phyloP scores from a whole-genome alignment of 1,139 yeast species.

The Candida anutae region DNA sequence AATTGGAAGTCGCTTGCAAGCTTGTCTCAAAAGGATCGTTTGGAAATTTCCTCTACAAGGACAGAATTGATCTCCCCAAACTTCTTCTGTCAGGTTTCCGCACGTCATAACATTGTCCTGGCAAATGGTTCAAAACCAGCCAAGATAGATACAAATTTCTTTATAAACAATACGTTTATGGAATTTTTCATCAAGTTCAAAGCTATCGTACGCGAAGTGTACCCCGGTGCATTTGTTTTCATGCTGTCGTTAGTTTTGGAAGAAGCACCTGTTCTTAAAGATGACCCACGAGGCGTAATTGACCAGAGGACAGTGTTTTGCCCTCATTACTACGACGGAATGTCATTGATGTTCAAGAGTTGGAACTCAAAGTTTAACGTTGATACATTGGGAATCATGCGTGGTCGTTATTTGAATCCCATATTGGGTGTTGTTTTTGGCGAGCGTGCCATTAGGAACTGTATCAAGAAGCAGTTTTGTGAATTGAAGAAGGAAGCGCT shows the following conservation, averaged over 20 bases:
- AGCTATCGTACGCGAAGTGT: slow-evolving; percentile 35
- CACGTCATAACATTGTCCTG: slow-evolving; percentile 15
- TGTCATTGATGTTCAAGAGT: slow-evolving; percentile 81
- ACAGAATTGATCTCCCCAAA: slow-evolving; percentile 24
- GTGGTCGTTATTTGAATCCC: slow-evolving; percentile 70
- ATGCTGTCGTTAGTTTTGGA: slow-evolving; percentile 83
- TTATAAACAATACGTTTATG: slow-evolving; percentile 56
- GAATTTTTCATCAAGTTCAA: slow-evolving; percentile 49
- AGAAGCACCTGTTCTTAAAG: slow-evolving; percentile 61
- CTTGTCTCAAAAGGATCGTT: slow-evolving; percentile 18
- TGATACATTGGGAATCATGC: slow-evolving; percentile 84
- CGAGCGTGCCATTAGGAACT: slow-evolving; percentile 65
- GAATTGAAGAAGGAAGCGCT: slow-evolving; percentile 59
- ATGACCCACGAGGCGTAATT: slow-evolving; percentile 40
- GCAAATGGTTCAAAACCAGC: slow-evolving; percentile 15
- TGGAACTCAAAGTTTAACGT: slow-evolving; percentile 77
- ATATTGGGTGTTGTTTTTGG: slow-evolving; percentile 75
- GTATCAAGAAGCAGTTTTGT: slow-evolving; percentile 57
- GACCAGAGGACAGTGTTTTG: slow-evolving; percentile 66
- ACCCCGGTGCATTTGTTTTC: slow-evolving; percentile 47
- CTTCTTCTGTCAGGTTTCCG: slow-evolving; percentile 22
- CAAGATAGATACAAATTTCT: slow-evolving; percentile 45
- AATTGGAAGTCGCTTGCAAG: slow-evolving; percentile 15
- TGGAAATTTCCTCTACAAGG: slow-evolving; percentile 22
- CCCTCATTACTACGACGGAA: slow-evolving; percentile 90